Evolutionary conservation across 192 early-diverging fungal species (phyloP), one percentile per base, ranked within the genome.

Genomic region (Pecoramyces ruminantium): DNA sequence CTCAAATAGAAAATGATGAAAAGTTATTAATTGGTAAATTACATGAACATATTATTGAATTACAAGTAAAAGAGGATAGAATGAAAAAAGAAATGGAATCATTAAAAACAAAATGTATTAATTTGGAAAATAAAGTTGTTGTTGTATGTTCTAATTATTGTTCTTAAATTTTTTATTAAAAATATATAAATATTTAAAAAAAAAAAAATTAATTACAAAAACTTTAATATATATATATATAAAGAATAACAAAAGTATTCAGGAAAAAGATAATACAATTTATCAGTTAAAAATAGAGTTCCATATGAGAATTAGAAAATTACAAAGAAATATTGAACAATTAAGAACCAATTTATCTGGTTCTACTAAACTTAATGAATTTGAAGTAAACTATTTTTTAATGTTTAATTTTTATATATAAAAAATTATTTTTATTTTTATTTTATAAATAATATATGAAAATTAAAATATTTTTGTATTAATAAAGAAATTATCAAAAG

Each of bases 1-100:
- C 89, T 38, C 89, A 90, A 80, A 87, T 89, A 86, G 83, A 87
- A 83, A 84, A 83, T 30, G 89, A 90, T 79, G 85, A 90, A 30
- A 90, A 88, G 77, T 83, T 90, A 18, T 38, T 90, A 28, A 90
- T 90, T 29, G 89, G 89, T 1, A 86, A 90, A 79, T 81, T 90
- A 79, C 86, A 90, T 79, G 84, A 90, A 29, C 85, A 90, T 58
- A 90, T 91, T 38, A 38, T 87, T 21, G 84, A 84, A 21, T 80
- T 91, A 13, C 87, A 90, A 87, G 80, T 87, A 79, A 83, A 84
- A 51, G 88, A 91, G 79, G 83, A 84, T 17, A 28, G 21, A 30
- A 79, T 79, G 13, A 27, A 83, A 79, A 42, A 83, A 18, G 84
- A 88, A 79, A 34, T 83, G 1, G 85, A 88, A 40, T 38, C 51